phyloP scores from a whole-genome alignment of 2,329 filamentous ascomycete genomes.

The Thyridium curvatum region DNA sequence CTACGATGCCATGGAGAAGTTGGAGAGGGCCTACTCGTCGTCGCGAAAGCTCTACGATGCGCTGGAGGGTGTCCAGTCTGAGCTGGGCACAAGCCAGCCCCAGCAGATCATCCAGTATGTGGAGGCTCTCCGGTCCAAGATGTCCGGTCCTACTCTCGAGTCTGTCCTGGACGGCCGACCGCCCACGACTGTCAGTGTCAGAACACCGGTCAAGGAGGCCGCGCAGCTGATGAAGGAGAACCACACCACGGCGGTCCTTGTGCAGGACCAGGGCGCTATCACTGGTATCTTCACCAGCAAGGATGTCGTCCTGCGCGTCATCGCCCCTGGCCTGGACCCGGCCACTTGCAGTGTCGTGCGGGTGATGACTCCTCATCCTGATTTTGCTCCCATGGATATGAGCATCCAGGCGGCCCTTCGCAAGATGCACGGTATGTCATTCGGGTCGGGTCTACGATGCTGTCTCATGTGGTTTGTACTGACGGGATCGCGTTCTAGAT shows the following conservation, averaged over 20 bases:
- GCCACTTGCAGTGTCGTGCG: slow-evolving; percentile 94
- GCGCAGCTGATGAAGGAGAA: slow-evolving; percentile 97
- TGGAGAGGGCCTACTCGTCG: slow-evolving; percentile 94
- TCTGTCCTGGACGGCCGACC: slow-evolving; percentile 88
- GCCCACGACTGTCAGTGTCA: slow-evolving; percentile 88
- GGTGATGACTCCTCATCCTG: slow-evolving; percentile 98
- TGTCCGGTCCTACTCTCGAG: slow-evolving; percentile 96
- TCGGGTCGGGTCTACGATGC: background rate
- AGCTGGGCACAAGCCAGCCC: slow-evolving; percentile 89
- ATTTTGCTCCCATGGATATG: slow-evolving; percentile 99
- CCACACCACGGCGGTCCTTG: slow-evolving; percentile 91
- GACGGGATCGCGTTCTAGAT: slow-evolving; percentile 47
- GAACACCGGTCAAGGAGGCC: slow-evolving; percentile 94
- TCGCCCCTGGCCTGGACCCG: slow-evolving; percentile 91
- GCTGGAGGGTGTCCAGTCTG: slow-evolving; percentile 93
- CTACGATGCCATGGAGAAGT: slow-evolving; percentile 99
- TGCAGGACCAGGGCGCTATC: slow-evolving; percentile 94
- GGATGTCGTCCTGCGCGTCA: slow-evolving; percentile 95
- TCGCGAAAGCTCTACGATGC: slow-evolving; percentile 98
- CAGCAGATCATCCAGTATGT: slow-evolving; percentile 99
- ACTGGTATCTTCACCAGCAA: slow-evolving; percentile 99
- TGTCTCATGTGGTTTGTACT: slow-evolving; percentile 1
- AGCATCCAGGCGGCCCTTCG: slow-evolving; percentile 95
- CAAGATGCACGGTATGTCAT: slow-evolving; percentile 97
- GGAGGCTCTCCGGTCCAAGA: slow-evolving; percentile 88